phyloP scores from a whole-genome alignment of 768 basidiomycete species.

The Naganishia vaughanmartiniae region DNA sequence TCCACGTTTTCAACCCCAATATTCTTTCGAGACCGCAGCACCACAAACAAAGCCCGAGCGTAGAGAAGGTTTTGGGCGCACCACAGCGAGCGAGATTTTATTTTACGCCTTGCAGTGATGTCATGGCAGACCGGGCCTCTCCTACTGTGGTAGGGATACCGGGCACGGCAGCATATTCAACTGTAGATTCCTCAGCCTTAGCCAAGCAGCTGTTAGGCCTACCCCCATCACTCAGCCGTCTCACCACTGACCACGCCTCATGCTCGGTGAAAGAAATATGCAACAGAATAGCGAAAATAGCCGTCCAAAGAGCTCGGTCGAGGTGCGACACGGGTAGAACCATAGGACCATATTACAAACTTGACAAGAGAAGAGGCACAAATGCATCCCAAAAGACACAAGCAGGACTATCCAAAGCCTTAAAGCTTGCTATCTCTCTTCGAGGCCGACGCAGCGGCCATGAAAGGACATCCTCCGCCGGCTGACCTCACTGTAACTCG shows the following conservation, averaged over 20 bases:
- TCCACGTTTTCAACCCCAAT: slow-evolving; percentile 5
- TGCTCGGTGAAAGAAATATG: no score
- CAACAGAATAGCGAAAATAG: no score
- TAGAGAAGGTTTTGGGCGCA: not conserved
- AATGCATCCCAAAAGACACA: not conserved
- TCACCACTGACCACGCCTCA: no score
- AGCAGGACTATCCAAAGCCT: not conserved
- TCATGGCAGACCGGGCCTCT: not conserved
- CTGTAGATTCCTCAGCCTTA: no score
- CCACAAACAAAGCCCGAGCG: not conserved
- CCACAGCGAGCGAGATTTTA: not conserved
- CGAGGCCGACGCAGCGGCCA: slow-evolving; percentile 1
- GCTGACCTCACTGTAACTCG: slow-evolving; percentile 17
- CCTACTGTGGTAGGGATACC: no score
- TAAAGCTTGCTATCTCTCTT: slow-evolving; percentile 25
- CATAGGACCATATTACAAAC: not conserved
- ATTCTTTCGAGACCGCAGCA: not conserved
- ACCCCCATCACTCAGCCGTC: no score
- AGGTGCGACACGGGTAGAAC: not conserved
- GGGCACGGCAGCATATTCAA: no score
- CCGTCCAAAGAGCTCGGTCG: no score
- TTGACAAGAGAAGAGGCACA: not conserved
- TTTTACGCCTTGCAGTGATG: no score
- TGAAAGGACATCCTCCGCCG: slow-evolving; percentile 15
- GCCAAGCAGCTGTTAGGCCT: no score